Evolutionary conservation across 2,329 filamentous ascomycete species (phyloP).

Genomic region (Diaporthe longicolla): DNA sequence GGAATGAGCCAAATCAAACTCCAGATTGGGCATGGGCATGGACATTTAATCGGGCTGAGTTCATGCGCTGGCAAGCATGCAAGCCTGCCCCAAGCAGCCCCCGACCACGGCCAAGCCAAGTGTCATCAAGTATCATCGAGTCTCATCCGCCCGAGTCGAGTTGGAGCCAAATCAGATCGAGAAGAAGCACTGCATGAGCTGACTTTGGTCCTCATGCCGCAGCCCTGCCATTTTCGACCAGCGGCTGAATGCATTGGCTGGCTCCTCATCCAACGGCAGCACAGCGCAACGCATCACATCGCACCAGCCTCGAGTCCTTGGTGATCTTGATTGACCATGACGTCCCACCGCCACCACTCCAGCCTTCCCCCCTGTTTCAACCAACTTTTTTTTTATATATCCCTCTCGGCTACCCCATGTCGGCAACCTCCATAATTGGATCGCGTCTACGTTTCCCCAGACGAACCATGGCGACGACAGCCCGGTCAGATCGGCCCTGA

Average conservation of each 20-base stretch:
- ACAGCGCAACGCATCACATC: background rate
- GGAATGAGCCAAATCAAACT: slow-evolving; percentile 35
- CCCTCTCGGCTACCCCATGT: slow-evolving; percentile 28
- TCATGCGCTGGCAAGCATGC: slow-evolving; percentile 23
- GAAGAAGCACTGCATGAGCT: background rate
- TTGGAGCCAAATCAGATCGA: slow-evolving; percentile 4
- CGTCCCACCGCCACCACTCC: slow-evolving; percentile 30
- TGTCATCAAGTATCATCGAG: slow-evolving; percentile 31
- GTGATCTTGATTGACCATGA: slow-evolving; percentile 27
- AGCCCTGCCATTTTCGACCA: background rate
- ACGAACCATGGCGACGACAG: slow-evolving; percentile 14
- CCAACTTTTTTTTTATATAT: slow-evolving; percentile 10
- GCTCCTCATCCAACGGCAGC: background rate
- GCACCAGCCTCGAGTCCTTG: slow-evolving; percentile 27
- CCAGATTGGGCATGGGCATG: slow-evolving; percentile 28
- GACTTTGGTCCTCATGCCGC: background rate
- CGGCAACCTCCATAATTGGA: slow-evolving; percentile 1
- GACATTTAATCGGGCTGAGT: slow-evolving; percentile 17
- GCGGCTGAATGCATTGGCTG: too few relatives aligned
- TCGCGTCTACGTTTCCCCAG: slow-evolving; percentile 12
- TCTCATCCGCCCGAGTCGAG: slow-evolving; percentile 22
- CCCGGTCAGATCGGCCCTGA: slow-evolving; percentile 1
- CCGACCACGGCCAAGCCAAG: slow-evolving; percentile 22
- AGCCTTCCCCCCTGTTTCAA: slow-evolving; percentile 28
- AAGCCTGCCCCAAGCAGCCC: background rate